These are phyloP conservation scores for Dianthus caryophyllus DNA, from an alignment of 148 eudicot genomes.

Conservation along the genomic window DNA sequence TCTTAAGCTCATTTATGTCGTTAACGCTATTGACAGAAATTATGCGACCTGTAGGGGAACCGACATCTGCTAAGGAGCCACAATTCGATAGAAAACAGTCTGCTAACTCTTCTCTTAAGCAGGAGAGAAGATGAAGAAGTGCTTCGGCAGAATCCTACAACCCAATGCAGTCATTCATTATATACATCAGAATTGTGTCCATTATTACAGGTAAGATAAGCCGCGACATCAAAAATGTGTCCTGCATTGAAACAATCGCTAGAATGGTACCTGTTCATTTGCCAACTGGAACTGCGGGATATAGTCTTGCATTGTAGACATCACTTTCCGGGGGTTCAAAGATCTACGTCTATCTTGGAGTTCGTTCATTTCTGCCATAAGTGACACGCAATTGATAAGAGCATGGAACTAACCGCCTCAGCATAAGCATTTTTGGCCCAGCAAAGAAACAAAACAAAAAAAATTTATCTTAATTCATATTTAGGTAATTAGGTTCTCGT, in stretches of 20 bases:
- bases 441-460: not conserved
- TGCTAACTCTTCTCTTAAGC: constrained; percentile 76
- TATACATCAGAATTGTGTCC: constrained; percentile 12
- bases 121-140: constrained; percentile 74
- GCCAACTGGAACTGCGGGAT: constrained; percentile 63
- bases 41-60: constrained; percentile 46
- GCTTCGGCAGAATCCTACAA: constrained; percentile 96
- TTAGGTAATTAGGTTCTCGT: too few relatives aligned
- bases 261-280: constrained; percentile 60
- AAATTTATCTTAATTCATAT: not conserved
- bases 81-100: constrained; percentile 42
- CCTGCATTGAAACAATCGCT: not conserved
- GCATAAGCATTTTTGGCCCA: not conserved
- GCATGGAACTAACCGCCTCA: constrained; percentile 7
- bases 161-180: constrained; percentile 17
- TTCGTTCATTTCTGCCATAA: constrained; percentile 53
- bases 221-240: constrained; percentile 3
- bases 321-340: constrained; percentile 61
- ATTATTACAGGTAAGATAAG: not conserved
- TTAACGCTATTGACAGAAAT: constrained; percentile 27
- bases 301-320: constrained; percentile 64
- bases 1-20: constrained; percentile 41
- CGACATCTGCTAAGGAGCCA: constrained; percentile 58
- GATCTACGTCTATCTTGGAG: constrained; percentile 40
- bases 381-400: constrained; percentile 11